These are phyloP conservation scores for Cryphonectria carpinicola DNA, from an alignment of 2,329 filamentous ascomycete species.

Conservation along the genomic window DNA sequence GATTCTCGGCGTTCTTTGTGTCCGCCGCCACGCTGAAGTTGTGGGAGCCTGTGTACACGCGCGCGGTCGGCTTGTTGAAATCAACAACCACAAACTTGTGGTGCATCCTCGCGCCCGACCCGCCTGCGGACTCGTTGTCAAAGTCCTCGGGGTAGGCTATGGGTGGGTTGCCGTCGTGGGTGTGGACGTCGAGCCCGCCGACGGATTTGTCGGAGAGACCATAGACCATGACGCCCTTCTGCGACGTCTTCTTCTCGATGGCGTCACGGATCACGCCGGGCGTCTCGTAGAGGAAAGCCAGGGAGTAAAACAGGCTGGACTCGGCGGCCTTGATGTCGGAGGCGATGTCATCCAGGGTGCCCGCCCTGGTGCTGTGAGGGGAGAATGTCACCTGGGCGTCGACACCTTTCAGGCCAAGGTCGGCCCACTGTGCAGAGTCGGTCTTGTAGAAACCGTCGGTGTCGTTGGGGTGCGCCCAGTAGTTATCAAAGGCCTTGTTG, in stretches of 20 bases:
- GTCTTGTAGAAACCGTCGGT: slow-evolving; percentile 30
- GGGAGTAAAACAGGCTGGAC: slow-evolving; percentile 33
- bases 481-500: slow-evolving; percentile 28
- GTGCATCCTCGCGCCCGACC: slow-evolving; percentile 32
- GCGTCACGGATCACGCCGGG: slow-evolving; percentile 38
- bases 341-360: slow-evolving; percentile 30
- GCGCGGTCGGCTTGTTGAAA: slow-evolving; percentile 32
- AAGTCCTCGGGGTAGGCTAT: slow-evolving; percentile 31
- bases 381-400: slow-evolving; percentile 33
- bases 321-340: slow-evolving; percentile 42
- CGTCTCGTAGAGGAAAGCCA: slow-evolving; percentile 33
- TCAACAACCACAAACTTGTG: slow-evolving; percentile 34
- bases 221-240: slow-evolving; percentile 32
- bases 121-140: slow-evolving; percentile 30
- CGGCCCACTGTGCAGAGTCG: slow-evolving; percentile 29
- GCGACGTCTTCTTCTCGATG: slow-evolving; percentile 29
- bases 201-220: slow-evolving; percentile 33
- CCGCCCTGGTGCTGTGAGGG: slow-evolving; percentile 31
- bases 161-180: slow-evolving; percentile 32
- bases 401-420: slow-evolving; percentile 29
- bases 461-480: slow-evolving; percentile 31
- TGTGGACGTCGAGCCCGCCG: slow-evolving; percentile 29
- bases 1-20: slow-evolving; percentile 31
- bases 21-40: slow-evolving; percentile 33
- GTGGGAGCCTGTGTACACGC: slow-evolving; percentile 33